A percentile compares a stretch with the other conserved stretches of the same genome.
Evolutionary conservation across 257 asterid species (phyloP).

Genomic region (Salvia splendens): DNA sequence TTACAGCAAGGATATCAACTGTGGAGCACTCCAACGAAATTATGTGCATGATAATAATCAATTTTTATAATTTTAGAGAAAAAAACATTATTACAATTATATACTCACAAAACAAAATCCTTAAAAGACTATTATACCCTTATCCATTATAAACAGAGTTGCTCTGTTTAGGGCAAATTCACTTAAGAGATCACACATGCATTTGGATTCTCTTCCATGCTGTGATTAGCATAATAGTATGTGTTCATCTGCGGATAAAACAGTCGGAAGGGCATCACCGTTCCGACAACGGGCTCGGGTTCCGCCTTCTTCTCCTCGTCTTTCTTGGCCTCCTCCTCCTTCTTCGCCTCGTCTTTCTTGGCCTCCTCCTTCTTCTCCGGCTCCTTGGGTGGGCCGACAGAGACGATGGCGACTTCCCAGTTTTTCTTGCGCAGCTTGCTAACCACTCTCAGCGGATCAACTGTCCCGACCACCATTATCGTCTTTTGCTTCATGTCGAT

Average conservation of each 20-base stretch:
- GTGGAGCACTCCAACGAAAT: no score
- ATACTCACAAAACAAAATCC: conserved; percentile 28
- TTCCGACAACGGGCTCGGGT: conserved; percentile 32
- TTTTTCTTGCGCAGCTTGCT: conserved; percentile 57
- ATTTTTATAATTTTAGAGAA: not conserved
- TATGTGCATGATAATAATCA: not conserved
- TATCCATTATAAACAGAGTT: conserved; percentile 13
- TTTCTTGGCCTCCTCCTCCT: conserved; percentile 44
- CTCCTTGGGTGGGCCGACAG: conserved; percentile 49
- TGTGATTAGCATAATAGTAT: conserved; percentile 49
- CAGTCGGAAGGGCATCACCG: conserved; percentile 45
- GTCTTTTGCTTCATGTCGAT: conserved; percentile 51
- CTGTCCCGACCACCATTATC: conserved; percentile 54
- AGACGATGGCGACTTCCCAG: conserved; percentile 50
- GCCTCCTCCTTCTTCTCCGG: conserved; percentile 52
- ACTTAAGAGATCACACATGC: conserved; percentile 51
- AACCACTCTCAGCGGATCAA: conserved; percentile 56
- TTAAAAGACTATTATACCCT: conserved; percentile 23
- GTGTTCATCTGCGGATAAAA: conserved; percentile 53
- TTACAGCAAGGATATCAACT: conserved; percentile 39
- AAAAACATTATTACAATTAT: conserved; percentile 19
- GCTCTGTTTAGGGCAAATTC: not conserved
- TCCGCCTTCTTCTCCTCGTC: conserved; percentile 39
- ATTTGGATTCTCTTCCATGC: conserved; percentile 76
- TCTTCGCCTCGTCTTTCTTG: conserved; percentile 44